phyloP scores from a whole-genome alignment of 2,329 filamentous ascomycete species.

The Akanthomyces uredinophilus region DNA sequence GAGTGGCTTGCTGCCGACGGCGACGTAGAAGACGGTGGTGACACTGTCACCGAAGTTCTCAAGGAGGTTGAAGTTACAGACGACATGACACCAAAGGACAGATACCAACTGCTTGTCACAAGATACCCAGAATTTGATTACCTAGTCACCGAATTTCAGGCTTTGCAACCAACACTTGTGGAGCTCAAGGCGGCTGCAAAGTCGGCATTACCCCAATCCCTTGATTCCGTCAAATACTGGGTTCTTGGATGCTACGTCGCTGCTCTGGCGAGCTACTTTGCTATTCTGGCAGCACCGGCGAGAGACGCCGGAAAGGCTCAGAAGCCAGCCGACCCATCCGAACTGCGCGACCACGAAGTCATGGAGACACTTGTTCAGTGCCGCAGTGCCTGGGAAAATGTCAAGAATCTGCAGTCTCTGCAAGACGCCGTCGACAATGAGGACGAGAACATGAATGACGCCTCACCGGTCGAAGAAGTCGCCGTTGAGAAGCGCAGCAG shows the following conservation, averaged over 20 bases:
- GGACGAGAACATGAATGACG: constrained; percentile 27
- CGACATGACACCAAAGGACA: constrained; percentile 70
- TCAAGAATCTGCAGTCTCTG: constrained; percentile 58
- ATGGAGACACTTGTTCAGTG: constrained; percentile 82
- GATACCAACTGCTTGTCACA: constrained; percentile 66
- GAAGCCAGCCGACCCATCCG: constrained; percentile 65
- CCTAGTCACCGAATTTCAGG: constrained; percentile 71
- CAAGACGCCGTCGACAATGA: constrained; percentile 33
- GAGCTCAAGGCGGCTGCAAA: constrained; percentile 55
- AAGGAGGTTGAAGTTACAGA: constrained; percentile 77
- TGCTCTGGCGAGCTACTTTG: constrained; percentile 88
- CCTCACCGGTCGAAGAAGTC: constrained; percentile 13
- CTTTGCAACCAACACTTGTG: constrained; percentile 62
- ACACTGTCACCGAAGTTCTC: constrained; percentile 78
- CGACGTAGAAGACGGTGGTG: constrained; percentile 45
- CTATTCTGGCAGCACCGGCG: constrained; percentile 77
- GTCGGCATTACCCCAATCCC: constrained; percentile 43
- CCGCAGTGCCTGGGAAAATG: constrained; percentile 72
- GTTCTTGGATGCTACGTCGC: constrained; percentile 82
- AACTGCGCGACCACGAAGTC: constrained; percentile 82
- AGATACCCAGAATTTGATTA: constrained; percentile 91
- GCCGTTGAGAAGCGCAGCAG: constrained; percentile 25
- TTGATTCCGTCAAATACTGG: constrained; percentile 69
- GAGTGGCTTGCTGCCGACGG: constrained; percentile 68
- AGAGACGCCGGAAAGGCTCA: constrained; percentile 49